Percentiles rank a stretch among this genome's conserved stretches.
Conservation (phyloP, 164 flowering plant genomes). For the Aristolochia fimbriata region DNA sequence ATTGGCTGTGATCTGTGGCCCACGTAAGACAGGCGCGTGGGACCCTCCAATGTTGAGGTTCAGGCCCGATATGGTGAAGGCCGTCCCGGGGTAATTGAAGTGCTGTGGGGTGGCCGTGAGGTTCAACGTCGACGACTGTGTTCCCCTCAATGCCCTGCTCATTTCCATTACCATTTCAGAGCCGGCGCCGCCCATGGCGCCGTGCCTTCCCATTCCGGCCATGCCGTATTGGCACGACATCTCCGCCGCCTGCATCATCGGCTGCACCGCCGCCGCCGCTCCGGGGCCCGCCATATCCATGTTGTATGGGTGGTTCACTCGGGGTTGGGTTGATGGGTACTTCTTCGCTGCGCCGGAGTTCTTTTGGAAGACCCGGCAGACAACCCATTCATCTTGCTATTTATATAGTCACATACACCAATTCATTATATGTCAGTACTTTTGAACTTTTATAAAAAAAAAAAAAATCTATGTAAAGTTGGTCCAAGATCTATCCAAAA, state of each 20-base stretch:
- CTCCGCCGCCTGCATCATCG: constrained; percentile 33
- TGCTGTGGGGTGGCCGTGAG: constrained; percentile 21
- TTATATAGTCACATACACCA: background rate
- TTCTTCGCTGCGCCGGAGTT: constrained; percentile 53
- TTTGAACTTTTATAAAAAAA: background rate
- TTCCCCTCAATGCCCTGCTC: constrained; percentile 32
- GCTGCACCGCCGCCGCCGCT: constrained; percentile 17
- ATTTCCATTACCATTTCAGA: constrained; percentile 50
- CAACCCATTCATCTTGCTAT: constrained; percentile 95
- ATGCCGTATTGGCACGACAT: constrained; percentile 13
- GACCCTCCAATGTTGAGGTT: constrained; percentile 52
- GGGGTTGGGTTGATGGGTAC: constrained; percentile 38
- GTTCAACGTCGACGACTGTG: constrained; percentile 19
- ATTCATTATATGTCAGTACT: background rate
- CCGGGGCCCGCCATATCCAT: no score
- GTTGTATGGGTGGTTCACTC: constrained; percentile 41
- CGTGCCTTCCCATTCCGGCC: constrained; percentile 35
- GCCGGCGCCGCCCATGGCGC: constrained; percentile 41
- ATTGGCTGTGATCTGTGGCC: constrained; percentile 12
- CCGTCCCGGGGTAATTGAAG: constrained; percentile 29
- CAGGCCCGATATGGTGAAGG: constrained; percentile 64
- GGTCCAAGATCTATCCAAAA: no score
- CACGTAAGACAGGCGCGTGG: constrained; percentile 19
- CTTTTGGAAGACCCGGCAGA: constrained; percentile 89
- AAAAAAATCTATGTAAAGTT: no score